These are phyloP conservation scores for Xerocomellus amylosporus DNA, from an alignment of 768 basidiomycete genomes.

Conservation along the genomic window DNA sequence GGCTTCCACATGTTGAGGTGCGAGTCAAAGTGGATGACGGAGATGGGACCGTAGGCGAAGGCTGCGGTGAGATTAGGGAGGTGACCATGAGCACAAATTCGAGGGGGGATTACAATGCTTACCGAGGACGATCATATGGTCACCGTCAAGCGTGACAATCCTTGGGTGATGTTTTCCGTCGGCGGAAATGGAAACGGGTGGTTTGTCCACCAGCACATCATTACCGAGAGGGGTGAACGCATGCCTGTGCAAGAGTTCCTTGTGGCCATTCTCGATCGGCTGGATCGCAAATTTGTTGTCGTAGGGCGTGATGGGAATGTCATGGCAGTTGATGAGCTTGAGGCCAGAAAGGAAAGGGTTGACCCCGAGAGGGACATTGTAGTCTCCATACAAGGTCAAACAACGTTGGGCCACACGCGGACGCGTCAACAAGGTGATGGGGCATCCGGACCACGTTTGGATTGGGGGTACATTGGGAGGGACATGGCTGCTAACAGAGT, in stretches of 20 bases:
- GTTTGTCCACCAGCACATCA: constrained; percentile 55
- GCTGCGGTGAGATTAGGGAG: constrained; percentile 31
- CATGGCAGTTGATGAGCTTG: constrained; percentile 73
- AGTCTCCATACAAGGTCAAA: constrained; percentile 71
- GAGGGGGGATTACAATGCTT: not conserved
- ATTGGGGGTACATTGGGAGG: too few species aligned
- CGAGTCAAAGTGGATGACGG: constrained; percentile 85
- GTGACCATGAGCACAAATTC: not conserved
- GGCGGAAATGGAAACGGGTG: constrained; percentile 54
- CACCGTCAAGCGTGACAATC: constrained; percentile 81
- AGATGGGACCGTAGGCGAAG: constrained; percentile 74
- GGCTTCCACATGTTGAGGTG: constrained; percentile 83
- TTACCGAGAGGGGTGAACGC: constrained; percentile 62
- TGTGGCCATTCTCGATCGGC: constrained; percentile 74
- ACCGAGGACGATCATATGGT: constrained; percentile 79
- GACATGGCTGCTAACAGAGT: too few species aligned
- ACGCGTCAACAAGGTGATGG: too few species aligned
- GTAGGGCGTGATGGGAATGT: constrained; percentile 76
- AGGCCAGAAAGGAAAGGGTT: constrained; percentile 72
- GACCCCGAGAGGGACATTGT: constrained; percentile 69
- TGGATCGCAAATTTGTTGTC: constrained; percentile 71
- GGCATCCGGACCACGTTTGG: too few species aligned
- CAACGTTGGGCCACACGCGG: constrained; percentile 39
- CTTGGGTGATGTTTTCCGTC: constrained; percentile 79
- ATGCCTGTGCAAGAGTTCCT: constrained; percentile 61